Evolutionary conservation across 2,329 filamentous ascomycete species (phyloP), one percentile per base, ranked within the genome.

Genomic region (Clonostachys rosea): DNA sequence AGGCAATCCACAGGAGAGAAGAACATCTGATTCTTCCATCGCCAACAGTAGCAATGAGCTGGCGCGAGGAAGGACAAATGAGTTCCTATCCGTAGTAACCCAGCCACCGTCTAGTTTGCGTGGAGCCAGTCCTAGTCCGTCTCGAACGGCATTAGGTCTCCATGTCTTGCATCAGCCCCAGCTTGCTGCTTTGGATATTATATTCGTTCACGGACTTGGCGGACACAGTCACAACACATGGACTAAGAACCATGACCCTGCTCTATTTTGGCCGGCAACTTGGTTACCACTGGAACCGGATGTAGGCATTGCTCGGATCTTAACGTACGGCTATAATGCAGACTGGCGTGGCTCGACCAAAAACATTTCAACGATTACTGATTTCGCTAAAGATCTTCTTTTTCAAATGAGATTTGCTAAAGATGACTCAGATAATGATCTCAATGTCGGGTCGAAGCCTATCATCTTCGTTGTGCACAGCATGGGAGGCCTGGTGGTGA

Each of bases 391-490:
- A 34, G 18, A 33, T 18, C 34, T 47, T 13, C 34, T 47, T 2
- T 33, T 17, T 24, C 16, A 43, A 16, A 11, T 47, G 45, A 17
- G 36, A 6, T 20, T 41, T 41, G 46, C n/a, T n/a, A 33, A 6
- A 14, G 40, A 47, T 17, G 1, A 5, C 5, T 10, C 24, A 10
- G 41, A 8, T 3, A 20, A 18, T n/a, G 14, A 34, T 4, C 14
- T 43, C 5, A 20, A 40, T n/a, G 40, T 43, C 1, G 41, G 42
- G 10, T 11, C 30, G 34, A 12, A 6, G 13, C 40, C 41, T 12
- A 47, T 47, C n/a, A 40, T 47, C 9, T 44, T 47, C 17, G 46
- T 47, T 2, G 46, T 33, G 11, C 46, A 47, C 20, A 47, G 45
- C n/a, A 47, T 47, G 45, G 45, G 45, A 9, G 45, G 45, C 3